These are phyloP conservation scores for Chalciporus chontae DNA, from an alignment of 768 basidiomycete genomes.

Conservation along the genomic window DNA sequence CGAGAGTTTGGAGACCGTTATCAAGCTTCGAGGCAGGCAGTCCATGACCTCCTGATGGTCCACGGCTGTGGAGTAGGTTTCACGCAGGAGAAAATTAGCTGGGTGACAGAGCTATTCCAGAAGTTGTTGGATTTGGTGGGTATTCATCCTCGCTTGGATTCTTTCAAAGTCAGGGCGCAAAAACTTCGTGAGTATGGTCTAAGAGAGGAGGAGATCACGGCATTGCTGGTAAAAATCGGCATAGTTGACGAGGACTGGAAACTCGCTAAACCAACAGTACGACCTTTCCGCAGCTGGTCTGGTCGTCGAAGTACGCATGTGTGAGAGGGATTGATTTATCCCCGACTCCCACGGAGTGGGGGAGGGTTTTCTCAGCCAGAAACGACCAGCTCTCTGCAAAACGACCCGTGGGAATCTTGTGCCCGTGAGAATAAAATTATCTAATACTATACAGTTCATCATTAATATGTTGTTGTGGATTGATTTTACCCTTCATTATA, in stretches of 20 bases:
- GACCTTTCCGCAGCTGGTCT: conserved; percentile 3
- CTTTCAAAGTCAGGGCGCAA: conserved; percentile 18
- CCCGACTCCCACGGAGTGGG: no score
- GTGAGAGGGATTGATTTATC: conserved; percentile 9
- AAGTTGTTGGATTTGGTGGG: conserved; percentile 22
- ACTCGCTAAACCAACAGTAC: conserved; percentile 3
- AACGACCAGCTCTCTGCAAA: no score
- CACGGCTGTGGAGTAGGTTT: conserved; percentile 18
- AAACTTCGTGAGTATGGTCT: conserved; percentile 29
- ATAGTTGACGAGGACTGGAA: conserved; percentile 20
- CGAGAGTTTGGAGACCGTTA: conserved; percentile 27
- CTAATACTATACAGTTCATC: no score
- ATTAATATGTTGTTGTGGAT: no score
- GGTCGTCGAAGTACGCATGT: conserved; percentile 10
- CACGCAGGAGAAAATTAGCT: conserved; percentile 22
- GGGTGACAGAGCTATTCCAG: conserved; percentile 22
- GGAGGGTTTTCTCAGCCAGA: no score
- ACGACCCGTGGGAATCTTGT: no score
- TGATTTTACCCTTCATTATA: no score
- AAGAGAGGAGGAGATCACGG: conserved; percentile 18
- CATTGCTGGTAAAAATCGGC: conserved; percentile 19
- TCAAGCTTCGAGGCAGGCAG: conserved; percentile 16
- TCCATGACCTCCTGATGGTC: conserved; percentile 20
- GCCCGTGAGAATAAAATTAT: no score
- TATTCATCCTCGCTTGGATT: conserved; percentile 18